Conservation (phyloP, 345 rosid species). For the Psidium guajava region DNA sequence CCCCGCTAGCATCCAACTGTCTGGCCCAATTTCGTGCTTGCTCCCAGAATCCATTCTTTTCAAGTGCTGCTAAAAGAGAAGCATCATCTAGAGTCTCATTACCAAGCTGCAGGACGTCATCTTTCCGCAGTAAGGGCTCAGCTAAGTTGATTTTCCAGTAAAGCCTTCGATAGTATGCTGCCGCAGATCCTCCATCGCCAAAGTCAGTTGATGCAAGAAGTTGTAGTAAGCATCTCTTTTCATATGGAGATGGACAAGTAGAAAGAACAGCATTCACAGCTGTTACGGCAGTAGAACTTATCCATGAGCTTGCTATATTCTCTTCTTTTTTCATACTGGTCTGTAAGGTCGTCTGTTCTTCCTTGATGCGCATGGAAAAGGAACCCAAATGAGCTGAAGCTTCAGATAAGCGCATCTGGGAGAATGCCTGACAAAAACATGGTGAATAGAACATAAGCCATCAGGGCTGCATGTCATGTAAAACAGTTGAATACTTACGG, state of each 20-base stretch:
- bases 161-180: slow-evolving; percentile 60
- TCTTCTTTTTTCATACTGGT: slow-evolving; percentile 55
- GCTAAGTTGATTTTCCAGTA: slow-evolving; percentile 95
- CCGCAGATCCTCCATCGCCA: slow-evolving; percentile 86
- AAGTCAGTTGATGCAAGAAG: slow-evolving; percentile 90
- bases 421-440: slow-evolving; percentile 59
- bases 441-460: background rate
- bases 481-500: background rate
- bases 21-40: slow-evolving; percentile 98
- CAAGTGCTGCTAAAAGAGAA: slow-evolving; percentile 74
- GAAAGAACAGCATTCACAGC: slow-evolving; percentile 89
- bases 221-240: slow-evolving; percentile 84
- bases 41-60: slow-evolving; percentile 85
- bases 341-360: slow-evolving; percentile 44
- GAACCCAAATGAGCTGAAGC: slow-evolving; percentile 98
- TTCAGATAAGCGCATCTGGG: slow-evolving; percentile 94
- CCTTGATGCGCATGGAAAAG: slow-evolving; percentile 81
- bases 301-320: slow-evolving; percentile 63
- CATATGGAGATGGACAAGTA: slow-evolving; percentile 93
- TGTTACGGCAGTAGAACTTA: slow-evolving; percentile 75
- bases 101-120: slow-evolving; percentile 61
- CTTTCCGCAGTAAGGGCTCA: slow-evolving; percentile 72
- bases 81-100: slow-evolving; percentile 82
- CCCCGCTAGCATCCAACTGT: slow-evolving; percentile 85
- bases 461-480: background rate